Percentiles rank a stretch among this genome's conserved stretches.
Conservation (phyloP, 1,284 basidiomycete species). For the Papiliotrema fonsecae region DNA sequence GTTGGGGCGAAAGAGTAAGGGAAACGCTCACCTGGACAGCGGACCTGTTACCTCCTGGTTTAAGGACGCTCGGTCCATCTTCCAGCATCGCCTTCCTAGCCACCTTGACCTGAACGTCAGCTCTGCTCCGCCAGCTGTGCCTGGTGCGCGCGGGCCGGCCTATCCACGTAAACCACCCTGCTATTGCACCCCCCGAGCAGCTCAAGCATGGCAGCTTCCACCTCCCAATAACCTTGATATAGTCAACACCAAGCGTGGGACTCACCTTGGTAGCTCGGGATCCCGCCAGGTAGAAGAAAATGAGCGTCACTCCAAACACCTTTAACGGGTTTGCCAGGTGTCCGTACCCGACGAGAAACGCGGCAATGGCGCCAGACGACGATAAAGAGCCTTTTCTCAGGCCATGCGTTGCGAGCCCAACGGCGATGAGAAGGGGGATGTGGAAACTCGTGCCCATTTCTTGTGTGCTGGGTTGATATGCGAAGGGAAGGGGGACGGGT, state of each 20-base stretch:
- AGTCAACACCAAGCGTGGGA: constrained; percentile 25
- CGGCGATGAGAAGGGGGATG: constrained; percentile 50
- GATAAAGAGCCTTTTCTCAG: constrained; percentile 51
- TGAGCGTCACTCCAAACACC: constrained; percentile 64
- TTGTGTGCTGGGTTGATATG: not conserved
- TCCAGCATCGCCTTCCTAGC: constrained; percentile 67
- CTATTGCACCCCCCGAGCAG: too few species aligned
- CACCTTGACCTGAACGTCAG: constrained; percentile 46
- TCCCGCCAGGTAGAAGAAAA: constrained; percentile 76
- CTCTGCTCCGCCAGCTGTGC: not conserved
- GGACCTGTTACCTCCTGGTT: constrained; percentile 60
- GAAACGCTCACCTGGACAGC: constrained; percentile 68
- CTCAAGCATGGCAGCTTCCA: too few species aligned
- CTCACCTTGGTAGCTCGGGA: constrained; percentile 81
- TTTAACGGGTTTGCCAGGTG: constrained; percentile 45
- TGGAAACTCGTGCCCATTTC: constrained; percentile 18
- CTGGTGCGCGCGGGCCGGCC: too few species aligned
- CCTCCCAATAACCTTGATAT: too few species aligned
- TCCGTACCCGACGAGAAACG: constrained; percentile 64
- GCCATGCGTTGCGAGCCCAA: constrained; percentile 54
- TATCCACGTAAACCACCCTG: too few species aligned
- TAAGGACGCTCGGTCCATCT: constrained; percentile 63
- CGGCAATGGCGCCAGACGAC: constrained; percentile 56
- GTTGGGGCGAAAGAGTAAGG: too few species aligned
- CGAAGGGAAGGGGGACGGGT: not conserved